Evolutionary conservation across 352 stramenopile species (phyloP).

Genomic region (Globisporangium apiculatum): DNA sequence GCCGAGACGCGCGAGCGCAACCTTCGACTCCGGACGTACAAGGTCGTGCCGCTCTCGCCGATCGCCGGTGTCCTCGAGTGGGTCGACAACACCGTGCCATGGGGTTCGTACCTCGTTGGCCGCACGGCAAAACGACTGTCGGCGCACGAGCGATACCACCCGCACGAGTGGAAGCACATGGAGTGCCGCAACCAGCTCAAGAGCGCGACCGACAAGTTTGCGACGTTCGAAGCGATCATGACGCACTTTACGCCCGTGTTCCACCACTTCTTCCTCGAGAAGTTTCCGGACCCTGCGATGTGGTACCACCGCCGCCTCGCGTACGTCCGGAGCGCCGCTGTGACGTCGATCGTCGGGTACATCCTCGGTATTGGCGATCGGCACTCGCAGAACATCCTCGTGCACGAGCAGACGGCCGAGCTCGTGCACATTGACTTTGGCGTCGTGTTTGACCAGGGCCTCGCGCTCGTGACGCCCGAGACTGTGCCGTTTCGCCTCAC

Average conservation of each 20-base stretch:
- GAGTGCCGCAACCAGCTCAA: constrained; percentile 80
- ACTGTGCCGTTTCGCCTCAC: constrained; percentile 98
- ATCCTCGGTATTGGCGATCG: constrained; percentile 97
- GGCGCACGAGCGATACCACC: constrained; percentile 94
- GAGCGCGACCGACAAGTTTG: constrained; percentile 65
- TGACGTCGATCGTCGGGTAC: constrained; percentile 96
- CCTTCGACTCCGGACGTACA: constrained; percentile 95
- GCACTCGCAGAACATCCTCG: constrained; percentile 98
- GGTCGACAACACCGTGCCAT: constrained; percentile 95
- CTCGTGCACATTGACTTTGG: constrained; percentile 99
- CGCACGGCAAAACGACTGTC: constrained; percentile 41
- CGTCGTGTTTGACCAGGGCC: constrained; percentile 98
- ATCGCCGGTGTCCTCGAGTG: constrained; percentile 97
- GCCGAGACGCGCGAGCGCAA: constrained; percentile 51
- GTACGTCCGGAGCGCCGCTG: constrained; percentile 95
- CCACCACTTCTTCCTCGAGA: constrained; percentile 97
- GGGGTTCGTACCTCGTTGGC: constrained; percentile 89
- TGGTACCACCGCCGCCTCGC: constrained; percentile 92
- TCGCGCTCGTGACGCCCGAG: constrained; percentile 94
- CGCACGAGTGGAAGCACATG: constrained; percentile 88
- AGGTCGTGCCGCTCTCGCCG: constrained; percentile 87
- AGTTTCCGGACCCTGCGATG: constrained; percentile 90
- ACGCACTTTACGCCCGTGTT: constrained; percentile 96
- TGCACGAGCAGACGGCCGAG: constrained; percentile 96
- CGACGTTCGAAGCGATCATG: constrained; percentile 88